Percentiles rank a stretch among this genome's conserved stretches.
phyloP scores from a whole-genome alignment of 2,329 filamentous ascomycete genomes.

The Fusarium praegraminearum region DNA sequence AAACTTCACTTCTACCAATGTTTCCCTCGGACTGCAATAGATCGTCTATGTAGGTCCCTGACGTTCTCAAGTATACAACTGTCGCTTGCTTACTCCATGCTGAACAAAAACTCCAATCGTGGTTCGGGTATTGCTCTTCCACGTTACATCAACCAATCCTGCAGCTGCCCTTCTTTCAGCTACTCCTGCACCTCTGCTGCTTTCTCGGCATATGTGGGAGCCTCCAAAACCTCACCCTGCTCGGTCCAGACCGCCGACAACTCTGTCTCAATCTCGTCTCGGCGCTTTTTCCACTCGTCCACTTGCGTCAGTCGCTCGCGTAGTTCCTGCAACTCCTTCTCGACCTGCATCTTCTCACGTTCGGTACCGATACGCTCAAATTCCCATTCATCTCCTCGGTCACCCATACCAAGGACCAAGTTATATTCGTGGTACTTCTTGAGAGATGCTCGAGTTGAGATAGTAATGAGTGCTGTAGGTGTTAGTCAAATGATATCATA shows the following conservation, averaged over 20 bases:
- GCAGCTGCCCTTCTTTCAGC: conserved; percentile 7
- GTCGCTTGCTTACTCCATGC: conserved; percentile 9
- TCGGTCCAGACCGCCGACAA: conserved; percentile 74
- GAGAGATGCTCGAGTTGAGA: conserved; percentile 91
- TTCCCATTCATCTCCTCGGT: conserved; percentile 87
- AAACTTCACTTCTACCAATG: conserved; percentile 7
- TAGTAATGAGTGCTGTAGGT: conserved; percentile 82
- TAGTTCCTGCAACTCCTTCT: conserved; percentile 89
- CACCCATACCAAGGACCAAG: conserved; percentile 83
- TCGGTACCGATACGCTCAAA: conserved; percentile 95
- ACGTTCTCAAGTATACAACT: conserved; percentile 12
- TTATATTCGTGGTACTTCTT: conserved; percentile 97
- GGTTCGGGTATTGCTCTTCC: conserved; percentile 21
- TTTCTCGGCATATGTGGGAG: conserved; percentile 58
- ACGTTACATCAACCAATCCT: conserved; percentile 4
- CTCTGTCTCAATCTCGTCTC: conserved; percentile 85
- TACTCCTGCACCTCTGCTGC: conserved; percentile 30
- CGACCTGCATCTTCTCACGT: conserved; percentile 91
- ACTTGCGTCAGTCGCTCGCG: conserved; percentile 84
- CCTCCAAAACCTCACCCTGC: conserved; percentile 60
- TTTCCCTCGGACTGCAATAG: conserved; percentile 3
- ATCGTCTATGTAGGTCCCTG: conserved; percentile 22
- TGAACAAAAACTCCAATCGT: conserved; percentile 14
- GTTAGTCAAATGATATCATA: conserved; percentile 37
- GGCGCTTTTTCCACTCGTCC: conserved; percentile 82